A percentile compares a stretch with the other conserved stretches of the same genome.
Evolutionary conservation across 306 rosid species (phyloP).

Genomic region (Herpetospermum pedunculosum): DNA sequence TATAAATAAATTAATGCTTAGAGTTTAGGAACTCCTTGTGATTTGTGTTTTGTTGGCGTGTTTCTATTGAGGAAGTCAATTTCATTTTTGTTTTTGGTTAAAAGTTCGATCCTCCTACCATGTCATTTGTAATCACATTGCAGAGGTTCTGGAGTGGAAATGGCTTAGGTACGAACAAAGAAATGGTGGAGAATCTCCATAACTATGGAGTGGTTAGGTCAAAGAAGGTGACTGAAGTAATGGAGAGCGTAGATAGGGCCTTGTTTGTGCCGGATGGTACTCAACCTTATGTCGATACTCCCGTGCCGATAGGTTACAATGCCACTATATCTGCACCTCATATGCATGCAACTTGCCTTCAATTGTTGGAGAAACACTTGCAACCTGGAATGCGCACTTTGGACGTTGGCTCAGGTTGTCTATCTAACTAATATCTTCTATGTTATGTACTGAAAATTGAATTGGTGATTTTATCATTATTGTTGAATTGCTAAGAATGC

Average conservation of each 20-base stretch:
- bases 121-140: slow-evolving; percentile 4
- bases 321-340: slow-evolving; percentile 98
- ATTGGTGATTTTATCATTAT: background rate
- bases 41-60: background rate
- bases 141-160: slow-evolving; percentile 64
- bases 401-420: slow-evolving; percentile 86
- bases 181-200: slow-evolving; percentile 70
- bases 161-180: slow-evolving; percentile 46
- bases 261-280: slow-evolving; percentile 57
- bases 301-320: slow-evolving; percentile 75
- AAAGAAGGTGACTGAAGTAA: slow-evolving; percentile 49
- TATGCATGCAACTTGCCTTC: slow-evolving; percentile 94
- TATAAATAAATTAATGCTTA: background rate
- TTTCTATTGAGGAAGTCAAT: background rate
- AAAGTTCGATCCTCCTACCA: background rate
- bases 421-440: background rate
- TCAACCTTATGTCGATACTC: slow-evolving; percentile 68
- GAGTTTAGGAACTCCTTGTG: background rate
- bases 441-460: background rate
- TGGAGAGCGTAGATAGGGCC: slow-evolving; percentile 74
- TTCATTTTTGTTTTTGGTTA: background rate
- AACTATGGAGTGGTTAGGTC: slow-evolving; percentile 57
- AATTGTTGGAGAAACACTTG: slow-evolving; percentile 67
- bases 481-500: background rate
- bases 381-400: slow-evolving; percentile 86